These are phyloP conservation scores for Penicillium argentinense DNA, from an alignment of 495 filamentous ascomycete genomes.

Conservation along the genomic window DNA sequence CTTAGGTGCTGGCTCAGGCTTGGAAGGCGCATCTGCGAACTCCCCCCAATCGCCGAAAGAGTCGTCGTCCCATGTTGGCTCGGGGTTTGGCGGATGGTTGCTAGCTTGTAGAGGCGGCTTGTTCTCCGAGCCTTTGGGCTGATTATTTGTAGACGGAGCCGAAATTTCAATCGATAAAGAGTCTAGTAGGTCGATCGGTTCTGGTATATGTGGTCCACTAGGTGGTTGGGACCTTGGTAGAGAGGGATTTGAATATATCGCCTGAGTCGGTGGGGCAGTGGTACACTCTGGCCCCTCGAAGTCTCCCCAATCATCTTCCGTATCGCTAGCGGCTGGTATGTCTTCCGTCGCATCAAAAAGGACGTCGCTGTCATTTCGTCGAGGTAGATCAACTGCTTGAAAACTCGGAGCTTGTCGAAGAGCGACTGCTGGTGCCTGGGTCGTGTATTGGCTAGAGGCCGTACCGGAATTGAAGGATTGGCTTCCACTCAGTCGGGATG, in stretches of 20 bases:
- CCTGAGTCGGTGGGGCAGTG: slow-evolving; percentile 57
- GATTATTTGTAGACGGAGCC: slow-evolving; percentile 1
- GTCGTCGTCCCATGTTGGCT: slow-evolving; percentile 20
- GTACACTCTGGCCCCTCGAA: slow-evolving; percentile 58
- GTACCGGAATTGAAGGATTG: not conserved
- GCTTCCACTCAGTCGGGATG: slow-evolving; percentile 1
- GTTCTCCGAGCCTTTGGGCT: not conserved
- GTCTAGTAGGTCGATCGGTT: slow-evolving; percentile 24
- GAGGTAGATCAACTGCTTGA: slow-evolving; percentile 18
- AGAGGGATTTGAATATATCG: slow-evolving; percentile 5
- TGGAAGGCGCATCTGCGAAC: slow-evolving; percentile 28
- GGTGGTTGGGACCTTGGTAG: not conserved
- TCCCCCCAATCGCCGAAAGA: slow-evolving; percentile 21
- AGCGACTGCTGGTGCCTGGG: slow-evolving; percentile 1
- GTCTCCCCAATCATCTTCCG: slow-evolving; percentile 74
- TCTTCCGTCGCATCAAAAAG: slow-evolving; percentile 49
- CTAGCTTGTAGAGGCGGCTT: slow-evolving; percentile 2
- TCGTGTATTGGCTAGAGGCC: slow-evolving; percentile 7
- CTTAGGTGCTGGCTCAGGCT: not conserved
- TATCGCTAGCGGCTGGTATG: slow-evolving; percentile 31
- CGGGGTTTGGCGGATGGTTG: slow-evolving; percentile 1
- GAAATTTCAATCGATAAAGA: slow-evolving; percentile 26
- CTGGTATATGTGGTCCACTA: not conserved
- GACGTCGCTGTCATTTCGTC: slow-evolving; percentile 33
- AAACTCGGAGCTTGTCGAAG: slow-evolving; percentile 10